phyloP scores from a whole-genome alignment of 2,329 filamentous ascomycete species.

The Leptographium wingfieldii region DNA sequence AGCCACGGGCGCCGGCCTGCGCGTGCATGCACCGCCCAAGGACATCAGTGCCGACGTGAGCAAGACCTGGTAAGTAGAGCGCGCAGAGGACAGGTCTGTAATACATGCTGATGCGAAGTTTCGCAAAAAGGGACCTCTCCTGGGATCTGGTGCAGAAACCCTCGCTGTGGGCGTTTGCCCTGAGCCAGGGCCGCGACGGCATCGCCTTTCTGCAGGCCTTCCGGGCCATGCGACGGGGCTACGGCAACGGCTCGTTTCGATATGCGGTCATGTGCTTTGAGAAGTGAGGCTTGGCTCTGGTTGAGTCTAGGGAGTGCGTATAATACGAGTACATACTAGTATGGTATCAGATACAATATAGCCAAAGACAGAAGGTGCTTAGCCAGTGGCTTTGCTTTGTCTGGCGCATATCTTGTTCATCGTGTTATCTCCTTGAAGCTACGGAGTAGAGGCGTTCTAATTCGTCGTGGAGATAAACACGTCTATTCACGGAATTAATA shows the following conservation, averaged over 20 bases:
- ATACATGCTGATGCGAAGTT: neutral
- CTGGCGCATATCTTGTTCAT: too few species aligned
- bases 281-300: constrained; percentile 21
- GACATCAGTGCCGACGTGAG: constrained; percentile 46
- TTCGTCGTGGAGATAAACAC: too few species aligned
- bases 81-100: neutral
- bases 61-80: constrained; percentile 40
- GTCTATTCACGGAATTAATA: too few species aligned
- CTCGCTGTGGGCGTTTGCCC: constrained; percentile 47
- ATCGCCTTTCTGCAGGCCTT: constrained; percentile 49
- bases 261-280: constrained; percentile 47
- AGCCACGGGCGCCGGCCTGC: constrained; percentile 35
- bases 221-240: constrained; percentile 46
- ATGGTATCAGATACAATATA: too few species aligned
- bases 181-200: constrained; percentile 46
- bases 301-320: neutral
- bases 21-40: constrained; percentile 31
- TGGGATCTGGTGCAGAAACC: constrained; percentile 48
- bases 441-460: too few species aligned
- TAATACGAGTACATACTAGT: too few species aligned
- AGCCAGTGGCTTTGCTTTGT: too few species aligned
- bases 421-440: too few species aligned
- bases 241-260: constrained; percentile 43
- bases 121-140: constrained; percentile 41
- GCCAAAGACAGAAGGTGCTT: too few species aligned